phyloP scores from a whole-genome alignment of 805 yeast species.

The Starmerella riodocensis region DNA sequence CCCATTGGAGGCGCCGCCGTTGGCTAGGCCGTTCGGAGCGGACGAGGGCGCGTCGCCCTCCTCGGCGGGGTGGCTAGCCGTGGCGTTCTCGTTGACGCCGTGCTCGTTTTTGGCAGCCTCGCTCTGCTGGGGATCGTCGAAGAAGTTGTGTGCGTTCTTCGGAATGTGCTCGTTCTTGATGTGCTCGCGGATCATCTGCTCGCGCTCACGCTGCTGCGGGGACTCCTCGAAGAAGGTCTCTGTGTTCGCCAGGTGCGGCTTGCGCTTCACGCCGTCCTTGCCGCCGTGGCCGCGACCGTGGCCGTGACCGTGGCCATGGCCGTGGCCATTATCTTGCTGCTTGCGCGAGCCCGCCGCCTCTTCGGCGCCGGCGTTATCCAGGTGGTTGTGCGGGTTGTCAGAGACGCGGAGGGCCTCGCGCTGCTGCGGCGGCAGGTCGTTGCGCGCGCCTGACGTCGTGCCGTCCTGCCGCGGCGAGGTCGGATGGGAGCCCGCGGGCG shows the following conservation, averaged over 20 bases:
- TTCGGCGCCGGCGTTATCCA: slow-evolving; percentile 3
- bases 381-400: slow-evolving; percentile 12
- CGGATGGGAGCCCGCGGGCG: no score
- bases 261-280: no score
- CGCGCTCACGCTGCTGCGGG: slow-evolving; percentile 16
- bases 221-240: slow-evolving; percentile 9
- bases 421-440: slow-evolving; percentile 4
- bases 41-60: not conserved
- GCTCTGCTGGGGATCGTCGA: not conserved
- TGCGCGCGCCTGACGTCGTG: not conserved
- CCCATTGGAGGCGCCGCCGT: not conserved
- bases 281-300: no score
- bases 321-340: not conserved
- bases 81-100: not conserved
- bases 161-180: slow-evolving; percentile 1
- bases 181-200: slow-evolving; percentile 9
- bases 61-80: not conserved
- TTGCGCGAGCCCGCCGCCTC: not conserved
- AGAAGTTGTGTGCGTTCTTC: not conserved
- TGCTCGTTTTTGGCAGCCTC: not conserved
- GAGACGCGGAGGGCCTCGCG: slow-evolving; percentile 10
- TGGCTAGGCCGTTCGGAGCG: not conserved
- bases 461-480: not conserved
- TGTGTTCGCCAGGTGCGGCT: slow-evolving; percentile 16
- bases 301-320: not conserved